phyloP scores from a whole-genome alignment of 1,139 yeast species.

The Hansenula sp. region DNA sequence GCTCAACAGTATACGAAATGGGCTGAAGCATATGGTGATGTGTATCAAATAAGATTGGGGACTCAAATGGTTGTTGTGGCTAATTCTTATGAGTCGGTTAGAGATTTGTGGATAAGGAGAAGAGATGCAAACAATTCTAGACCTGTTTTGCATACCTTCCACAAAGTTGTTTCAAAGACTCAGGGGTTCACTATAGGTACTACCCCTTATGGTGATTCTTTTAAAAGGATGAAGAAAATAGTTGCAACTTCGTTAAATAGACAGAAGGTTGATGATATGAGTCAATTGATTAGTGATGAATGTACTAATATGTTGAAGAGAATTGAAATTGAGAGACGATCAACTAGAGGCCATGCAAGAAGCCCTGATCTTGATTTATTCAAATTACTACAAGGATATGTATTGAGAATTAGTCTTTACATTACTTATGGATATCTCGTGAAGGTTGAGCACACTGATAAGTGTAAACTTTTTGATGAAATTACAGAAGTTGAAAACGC shows the following conservation, averaged over 20 bases:
- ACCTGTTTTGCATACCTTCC: constrained; percentile 66
- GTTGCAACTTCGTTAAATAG: constrained; percentile 47
- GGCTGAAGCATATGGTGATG: constrained; percentile 39
- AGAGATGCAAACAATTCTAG: constrained; percentile 59
- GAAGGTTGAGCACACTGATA: constrained; percentile 38
- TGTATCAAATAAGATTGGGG: constrained; percentile 65
- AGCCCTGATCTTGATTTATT: constrained; percentile 37
- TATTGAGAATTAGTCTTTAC: constrained; percentile 50
- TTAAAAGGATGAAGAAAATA: constrained; percentile 47
- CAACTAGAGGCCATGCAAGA: constrained; percentile 8
- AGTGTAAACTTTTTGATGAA: constrained; percentile 41
- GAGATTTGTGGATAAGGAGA: constrained; percentile 49
- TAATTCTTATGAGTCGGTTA: constrained; percentile 53
- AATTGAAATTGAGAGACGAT: constrained; percentile 11
- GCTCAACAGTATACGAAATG: constrained; percentile 47
- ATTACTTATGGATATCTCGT: constrained; percentile 58
- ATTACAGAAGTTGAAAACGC: constrained; percentile 61
- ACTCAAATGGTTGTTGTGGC: constrained; percentile 54
- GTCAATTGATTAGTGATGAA: constrained; percentile 41
- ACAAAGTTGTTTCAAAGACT: constrained; percentile 55
- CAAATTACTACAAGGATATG: constrained; percentile 45
- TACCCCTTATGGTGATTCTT: constrained; percentile 61
- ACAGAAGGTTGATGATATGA: constrained; percentile 29
- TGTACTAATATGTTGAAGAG: constrained; percentile 30
- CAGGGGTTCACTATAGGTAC: constrained; percentile 74